Base-by-base conservation (phyloP, 192 early-diverging fungal genomes). In the Backusella australiensis region DNA sequence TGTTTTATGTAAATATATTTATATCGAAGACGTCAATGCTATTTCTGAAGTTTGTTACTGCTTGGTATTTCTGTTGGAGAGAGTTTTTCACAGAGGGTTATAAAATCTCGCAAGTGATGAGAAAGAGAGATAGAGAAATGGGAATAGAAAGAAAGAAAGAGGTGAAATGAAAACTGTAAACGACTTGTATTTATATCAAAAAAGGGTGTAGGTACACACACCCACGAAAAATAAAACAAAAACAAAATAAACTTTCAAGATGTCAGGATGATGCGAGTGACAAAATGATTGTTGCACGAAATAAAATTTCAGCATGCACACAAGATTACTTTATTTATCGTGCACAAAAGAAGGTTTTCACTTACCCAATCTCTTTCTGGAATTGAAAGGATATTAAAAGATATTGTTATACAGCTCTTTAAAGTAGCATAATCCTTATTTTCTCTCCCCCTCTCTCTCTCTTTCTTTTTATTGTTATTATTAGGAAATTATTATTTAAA, bases 181-280 rank as follows among this genome's bases (percentile, higher is more conserved):
- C 46, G 56, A 29, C 12, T 23, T 26, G 23, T 63, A 29, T 63
- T 63, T 63, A 63, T 63, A 63, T 63, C 3, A 63, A 63, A 29
- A 63, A 63, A 14, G 19, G 17, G 12, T 26, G 56, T 23, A 23
- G 53, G 53, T 56, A 56, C 53, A 63, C 23, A 14, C 53, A 59
- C 53, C 56, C 26, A 63, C 56, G 56, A 63, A 63, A 63, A 63
- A 63, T 26, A 63, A 63, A 63, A 63, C n/a, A 56, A 56, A 53
- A 63, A 63, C 56, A 63, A 63, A 63, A 63, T 63, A 63, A 63
- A 63, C 23, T 63, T 63, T 63, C 56, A 63, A 63, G 56, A 63
- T 63, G 56, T 63, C 56, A 63, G 56, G 56, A 63, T 63, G 56
- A 63, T 63, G 56, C 21, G 56, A 63, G 56, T 63, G 26, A 63